Conservation (phyloP, 495 filamentous ascomycete species). For the Hypoxylon trugodes region DNA sequence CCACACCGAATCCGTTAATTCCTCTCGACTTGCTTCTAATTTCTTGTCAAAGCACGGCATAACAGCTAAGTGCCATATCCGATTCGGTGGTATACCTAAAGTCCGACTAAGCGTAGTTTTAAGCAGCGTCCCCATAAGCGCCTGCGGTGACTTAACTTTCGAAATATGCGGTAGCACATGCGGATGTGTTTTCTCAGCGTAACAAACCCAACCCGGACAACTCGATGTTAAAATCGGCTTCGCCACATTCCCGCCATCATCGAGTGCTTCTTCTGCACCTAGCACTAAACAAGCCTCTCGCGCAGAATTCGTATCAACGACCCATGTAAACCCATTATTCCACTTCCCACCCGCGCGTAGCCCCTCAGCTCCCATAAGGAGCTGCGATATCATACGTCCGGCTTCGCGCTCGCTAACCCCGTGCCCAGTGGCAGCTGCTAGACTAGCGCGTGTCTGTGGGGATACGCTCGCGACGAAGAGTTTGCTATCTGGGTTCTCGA, state of each 20-base stretch:
- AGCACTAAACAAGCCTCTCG: slow-evolving; percentile 79
- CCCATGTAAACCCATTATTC: slow-evolving; percentile 82
- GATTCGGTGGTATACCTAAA: slow-evolving; percentile 74
- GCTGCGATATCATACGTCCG: slow-evolving; percentile 80
- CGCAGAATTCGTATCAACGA: slow-evolving; percentile 84
- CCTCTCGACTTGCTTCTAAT: slow-evolving; percentile 90
- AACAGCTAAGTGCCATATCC: slow-evolving; percentile 91
- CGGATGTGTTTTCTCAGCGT: slow-evolving; percentile 96
- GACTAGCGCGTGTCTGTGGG: slow-evolving; percentile 85
- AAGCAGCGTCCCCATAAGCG: slow-evolving; percentile 84
- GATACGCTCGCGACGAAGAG: slow-evolving; percentile 91
- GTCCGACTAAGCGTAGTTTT: slow-evolving; percentile 81
- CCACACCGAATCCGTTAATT: slow-evolving; percentile 88
- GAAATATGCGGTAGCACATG: slow-evolving; percentile 92
- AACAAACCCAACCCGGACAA: slow-evolving; percentile 98
- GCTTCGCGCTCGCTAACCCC: slow-evolving; percentile 76
- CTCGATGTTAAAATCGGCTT: slow-evolving; percentile 87
- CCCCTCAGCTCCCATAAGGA: slow-evolving; percentile 75
- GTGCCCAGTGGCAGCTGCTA: slow-evolving; percentile 84
- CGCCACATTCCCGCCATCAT: slow-evolving; percentile 40
- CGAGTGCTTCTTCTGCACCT: slow-evolving; percentile 78
- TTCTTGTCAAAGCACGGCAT: slow-evolving; percentile 99
- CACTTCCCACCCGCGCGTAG: slow-evolving; percentile 72
- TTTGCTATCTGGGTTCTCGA: slow-evolving; percentile 60
- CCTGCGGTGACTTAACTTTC: slow-evolving; percentile 91